Evolutionary conservation across 106 monocot species (phyloP).

Genomic region (Narthecium ossifragum): DNA sequence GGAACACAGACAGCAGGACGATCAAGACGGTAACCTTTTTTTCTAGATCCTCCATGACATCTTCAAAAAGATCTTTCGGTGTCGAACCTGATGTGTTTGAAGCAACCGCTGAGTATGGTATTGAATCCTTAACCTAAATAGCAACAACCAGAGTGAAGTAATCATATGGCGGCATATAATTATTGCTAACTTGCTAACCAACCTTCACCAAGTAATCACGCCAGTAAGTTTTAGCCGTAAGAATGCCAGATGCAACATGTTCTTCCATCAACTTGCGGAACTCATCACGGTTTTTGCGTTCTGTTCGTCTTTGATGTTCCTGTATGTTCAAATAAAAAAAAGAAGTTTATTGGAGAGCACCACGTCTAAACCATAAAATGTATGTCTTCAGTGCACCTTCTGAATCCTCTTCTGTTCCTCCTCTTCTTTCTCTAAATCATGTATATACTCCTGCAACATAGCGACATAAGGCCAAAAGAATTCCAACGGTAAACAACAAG

Average conservation of each 20-base stretch:
- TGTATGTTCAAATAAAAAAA: slow-evolving; percentile 25
- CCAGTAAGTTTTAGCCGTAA: slow-evolving; percentile 95
- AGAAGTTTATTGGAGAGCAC: no score
- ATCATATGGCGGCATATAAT: no score
- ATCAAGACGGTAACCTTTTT: slow-evolving; percentile 96
- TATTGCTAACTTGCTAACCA: no score
- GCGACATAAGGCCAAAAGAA: slow-evolving; percentile 8
- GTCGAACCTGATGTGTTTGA: slow-evolving; percentile 91
- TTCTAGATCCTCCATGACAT: slow-evolving; percentile 76
- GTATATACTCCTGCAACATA: slow-evolving; percentile 84
- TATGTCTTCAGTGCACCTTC: slow-evolving; percentile 53
- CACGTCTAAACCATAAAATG: no score
- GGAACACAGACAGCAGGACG: no score
- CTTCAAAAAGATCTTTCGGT: slow-evolving; percentile 96
- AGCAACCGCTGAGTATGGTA: slow-evolving; percentile 59
- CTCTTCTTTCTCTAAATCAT: slow-evolving; percentile 90
- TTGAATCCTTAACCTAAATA: slow-evolving; percentile 65
- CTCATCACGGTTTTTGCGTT: slow-evolving; percentile 92
- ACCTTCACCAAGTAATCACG: slow-evolving; percentile 93
- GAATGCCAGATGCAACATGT: slow-evolving; percentile 56
- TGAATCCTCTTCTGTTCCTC: slow-evolving; percentile 86
- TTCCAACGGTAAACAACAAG: not conserved
- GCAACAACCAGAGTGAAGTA: not conserved
- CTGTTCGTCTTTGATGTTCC: slow-evolving; percentile 67
- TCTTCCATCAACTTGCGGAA: slow-evolving; percentile 88